These are phyloP conservation scores for Clohesyomyces aquaticus DNA, from an alignment of 495 filamentous ascomycete genomes.

Conservation along the genomic window DNA sequence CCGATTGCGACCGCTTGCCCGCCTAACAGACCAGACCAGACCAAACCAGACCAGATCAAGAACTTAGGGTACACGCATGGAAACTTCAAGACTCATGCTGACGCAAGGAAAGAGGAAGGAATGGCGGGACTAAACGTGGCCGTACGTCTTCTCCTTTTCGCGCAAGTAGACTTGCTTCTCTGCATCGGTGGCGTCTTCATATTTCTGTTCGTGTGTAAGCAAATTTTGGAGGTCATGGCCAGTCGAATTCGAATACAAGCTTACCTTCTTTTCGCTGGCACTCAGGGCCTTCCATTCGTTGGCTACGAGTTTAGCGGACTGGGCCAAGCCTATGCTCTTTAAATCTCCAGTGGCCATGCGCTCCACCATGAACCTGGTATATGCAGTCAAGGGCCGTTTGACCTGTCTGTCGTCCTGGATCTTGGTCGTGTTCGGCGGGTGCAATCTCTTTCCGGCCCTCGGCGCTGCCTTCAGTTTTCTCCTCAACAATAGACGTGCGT, in stretches of 20 bases:
- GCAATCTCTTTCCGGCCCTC: neutral
- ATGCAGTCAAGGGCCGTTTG: slow-evolving; percentile 52
- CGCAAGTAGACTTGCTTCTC: neutral
- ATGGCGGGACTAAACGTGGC: neutral
- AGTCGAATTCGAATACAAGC: slow-evolving; percentile 15
- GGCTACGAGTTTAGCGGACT: slow-evolving; percentile 44
- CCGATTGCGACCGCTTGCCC: neutral
- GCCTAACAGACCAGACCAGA: neutral
- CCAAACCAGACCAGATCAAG: neutral
- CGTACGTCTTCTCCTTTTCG: neutral
- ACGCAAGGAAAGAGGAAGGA: neutral
- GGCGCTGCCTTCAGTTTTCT: slow-evolving; percentile 7
- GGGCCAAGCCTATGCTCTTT: slow-evolving; percentile 42
- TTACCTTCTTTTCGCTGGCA: slow-evolving; percentile 60
- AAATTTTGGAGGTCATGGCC: neutral
- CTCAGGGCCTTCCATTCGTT: slow-evolving; percentile 62
- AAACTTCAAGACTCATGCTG: neutral
- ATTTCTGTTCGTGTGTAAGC: neutral
- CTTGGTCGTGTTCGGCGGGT: slow-evolving; percentile 11
- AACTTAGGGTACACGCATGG: neutral
- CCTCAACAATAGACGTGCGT: slow-evolving; percentile 59
- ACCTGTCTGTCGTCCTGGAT: slow-evolving; percentile 65
- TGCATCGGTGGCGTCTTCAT: neutral
- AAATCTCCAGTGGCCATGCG: slow-evolving; percentile 56
- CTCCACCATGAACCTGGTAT: slow-evolving; percentile 53